Evolutionary conservation across 257 asterid species (phyloP).

Genomic region (Nicotiana otophora): DNA sequence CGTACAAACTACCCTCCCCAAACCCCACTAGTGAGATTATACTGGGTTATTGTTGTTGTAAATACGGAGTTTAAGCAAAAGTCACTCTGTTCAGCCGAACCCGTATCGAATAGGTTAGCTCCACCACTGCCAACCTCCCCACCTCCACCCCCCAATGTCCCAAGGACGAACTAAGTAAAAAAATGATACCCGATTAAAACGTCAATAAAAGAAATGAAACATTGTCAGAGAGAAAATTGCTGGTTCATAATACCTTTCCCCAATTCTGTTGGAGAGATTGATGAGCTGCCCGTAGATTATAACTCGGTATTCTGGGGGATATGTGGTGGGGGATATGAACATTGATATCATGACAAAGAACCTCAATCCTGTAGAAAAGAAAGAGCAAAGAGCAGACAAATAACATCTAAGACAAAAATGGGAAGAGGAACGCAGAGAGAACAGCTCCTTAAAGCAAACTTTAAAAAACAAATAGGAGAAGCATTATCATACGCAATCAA

Average conservation of each 20-base stretch:
- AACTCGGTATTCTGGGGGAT: conserved; percentile 92
- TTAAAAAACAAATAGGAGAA: no score
- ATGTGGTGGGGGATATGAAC: conserved; percentile 96
- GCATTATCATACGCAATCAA: no score
- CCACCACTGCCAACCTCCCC: no score
- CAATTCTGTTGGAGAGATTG: conserved; percentile 79
- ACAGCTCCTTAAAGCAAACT: no score
- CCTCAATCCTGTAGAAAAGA: conserved; percentile 68
- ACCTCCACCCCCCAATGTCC: neutral
- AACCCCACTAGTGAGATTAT: no score
- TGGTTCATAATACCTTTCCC: conserved; percentile 63
- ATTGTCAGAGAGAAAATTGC: neutral
- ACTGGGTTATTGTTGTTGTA: no score
- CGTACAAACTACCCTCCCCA: no score
- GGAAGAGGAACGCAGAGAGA: no score
- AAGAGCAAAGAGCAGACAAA: neutral
- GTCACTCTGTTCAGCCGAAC: no score
- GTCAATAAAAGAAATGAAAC: neutral
- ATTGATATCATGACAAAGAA: conserved; percentile 87
- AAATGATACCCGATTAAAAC: neutral
- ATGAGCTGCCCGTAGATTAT: conserved; percentile 79
- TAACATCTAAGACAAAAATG: no score
- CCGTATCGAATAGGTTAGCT: no score
- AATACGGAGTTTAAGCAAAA: no score
- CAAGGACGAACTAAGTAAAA: neutral